Base-by-base conservation (phyloP, 73 alveolate genomes). In the Blepharisma japonicum region DNA sequence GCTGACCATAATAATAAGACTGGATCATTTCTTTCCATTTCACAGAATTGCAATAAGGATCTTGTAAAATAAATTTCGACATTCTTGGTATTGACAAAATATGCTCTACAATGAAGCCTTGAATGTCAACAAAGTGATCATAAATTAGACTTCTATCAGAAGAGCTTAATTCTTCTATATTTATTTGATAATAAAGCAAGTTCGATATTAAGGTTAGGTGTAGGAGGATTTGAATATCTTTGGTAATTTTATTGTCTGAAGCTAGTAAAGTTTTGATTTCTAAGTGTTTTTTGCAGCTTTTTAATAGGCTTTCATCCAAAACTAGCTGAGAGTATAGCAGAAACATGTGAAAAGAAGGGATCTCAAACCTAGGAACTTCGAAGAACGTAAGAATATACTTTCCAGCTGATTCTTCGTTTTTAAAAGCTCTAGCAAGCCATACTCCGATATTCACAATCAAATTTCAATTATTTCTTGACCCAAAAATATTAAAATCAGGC, bases 1-100 rank as follows among this genome's bases (percentile, higher is more conserved):
- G 18, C 49, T 61, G 38, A 0, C 50, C 47, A 25, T 61, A 61
- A 25, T 25, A 61, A 25, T 61, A 61, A 61, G 49, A 18, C 23
- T 61, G 74, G 48, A 61, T 61, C 74, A 61, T 61, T 61, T 61
- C 74, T 61, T 61, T 61, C 74, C 74, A 61, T 61, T 25, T 14
- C 49, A 61, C 46, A 18, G 14, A 14, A 25, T 18, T 14, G 23
- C 14, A 61, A n/a, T 39, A 8, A n/a, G 74, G 74, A 61, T 61
- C 47, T 18, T 61, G 38, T 5, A 61, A 25, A 1, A 61, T 14
- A 61, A 61, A 61, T 39, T 61, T 61, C 14, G 74, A n/a, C 14
- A 61, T 61, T 61, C 74, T 61, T 9, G 74, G 74, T 14, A 61
- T 61, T 20, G 74, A 61, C 46, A 61, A 61, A 25, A 61, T 5